Conservation (phyloP, 768 basidiomycete species). For the Myochromella boudieri region DNA sequence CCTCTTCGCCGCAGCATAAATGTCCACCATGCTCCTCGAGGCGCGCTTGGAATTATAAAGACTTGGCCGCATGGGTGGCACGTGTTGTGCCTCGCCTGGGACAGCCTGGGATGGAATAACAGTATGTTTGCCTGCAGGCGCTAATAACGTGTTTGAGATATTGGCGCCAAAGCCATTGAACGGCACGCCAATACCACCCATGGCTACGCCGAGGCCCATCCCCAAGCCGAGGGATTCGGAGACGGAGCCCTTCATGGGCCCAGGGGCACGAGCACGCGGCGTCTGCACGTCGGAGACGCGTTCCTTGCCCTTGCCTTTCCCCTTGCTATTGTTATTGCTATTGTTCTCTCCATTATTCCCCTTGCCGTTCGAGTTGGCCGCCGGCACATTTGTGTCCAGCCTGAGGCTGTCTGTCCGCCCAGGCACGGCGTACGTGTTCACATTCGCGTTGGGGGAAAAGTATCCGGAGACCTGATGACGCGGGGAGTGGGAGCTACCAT, state of each 20-base stretch:
- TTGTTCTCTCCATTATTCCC: no score
- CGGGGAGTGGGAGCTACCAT: no score
- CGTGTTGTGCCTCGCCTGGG: conserved; percentile 6
- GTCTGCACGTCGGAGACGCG: not conserved
- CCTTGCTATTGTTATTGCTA: not conserved
- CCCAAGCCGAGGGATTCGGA: not conserved
- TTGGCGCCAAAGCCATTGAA: not conserved
- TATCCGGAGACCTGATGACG: no score
- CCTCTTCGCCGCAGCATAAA: conserved; percentile 34
- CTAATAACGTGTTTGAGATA: not conserved
- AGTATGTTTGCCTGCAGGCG: not conserved
- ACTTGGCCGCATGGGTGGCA: conserved; percentile 30
- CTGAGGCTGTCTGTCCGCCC: no score
- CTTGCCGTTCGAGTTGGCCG: no score
- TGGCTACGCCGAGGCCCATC: no score
- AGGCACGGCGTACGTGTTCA: no score
- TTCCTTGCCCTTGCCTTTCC: conserved; percentile 9
- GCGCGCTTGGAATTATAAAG: conserved; percentile 61
- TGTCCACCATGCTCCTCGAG: conserved; percentile 66
- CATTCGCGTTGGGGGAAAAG: no score
- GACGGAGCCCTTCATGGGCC: conserved; percentile 4
- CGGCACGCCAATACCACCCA: not conserved
- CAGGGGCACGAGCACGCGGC: not conserved
- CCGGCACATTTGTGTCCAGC: no score
- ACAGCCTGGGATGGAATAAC: conserved; percentile 4